Percentiles rank a stretch among this genome's conserved stretches.
These are phyloP conservation scores for Globisporangium apiculatum DNA, from an alignment of 352 stramenopile species.

Conservation along the genomic window DNA sequence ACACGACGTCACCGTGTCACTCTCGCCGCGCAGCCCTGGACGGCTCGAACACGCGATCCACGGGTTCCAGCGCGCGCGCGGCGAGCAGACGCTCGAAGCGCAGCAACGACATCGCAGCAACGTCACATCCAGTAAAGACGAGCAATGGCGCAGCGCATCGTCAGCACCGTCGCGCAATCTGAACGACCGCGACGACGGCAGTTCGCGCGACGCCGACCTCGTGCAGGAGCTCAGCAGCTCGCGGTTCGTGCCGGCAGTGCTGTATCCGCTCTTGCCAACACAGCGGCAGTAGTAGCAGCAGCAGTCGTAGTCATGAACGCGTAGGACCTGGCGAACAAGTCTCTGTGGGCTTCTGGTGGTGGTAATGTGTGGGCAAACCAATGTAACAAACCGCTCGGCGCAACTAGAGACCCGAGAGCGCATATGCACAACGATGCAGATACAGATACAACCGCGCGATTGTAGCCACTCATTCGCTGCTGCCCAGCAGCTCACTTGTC, in stretches of 20 bases:
- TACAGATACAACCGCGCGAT: neutral
- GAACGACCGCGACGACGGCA: constrained; percentile 8
- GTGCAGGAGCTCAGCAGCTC: constrained; percentile 20
- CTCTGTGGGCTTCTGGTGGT: no score
- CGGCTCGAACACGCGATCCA: constrained; percentile 28
- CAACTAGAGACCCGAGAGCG: no score
- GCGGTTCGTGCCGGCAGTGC: constrained; percentile 40
- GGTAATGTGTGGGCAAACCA: no score
- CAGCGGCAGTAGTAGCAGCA: constrained; percentile 15
- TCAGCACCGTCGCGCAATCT: neutral
- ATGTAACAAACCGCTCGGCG: no score
- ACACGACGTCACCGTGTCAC: neutral
- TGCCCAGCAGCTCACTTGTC: constrained; percentile 27
- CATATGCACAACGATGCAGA: no score
- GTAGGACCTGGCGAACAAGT: no score
- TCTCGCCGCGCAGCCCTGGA: constrained; percentile 20
- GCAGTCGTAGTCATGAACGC: no score
- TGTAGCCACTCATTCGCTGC: neutral
- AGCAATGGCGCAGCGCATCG: constrained; percentile 13
- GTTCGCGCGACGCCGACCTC: constrained; percentile 18
- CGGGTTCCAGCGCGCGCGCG: constrained; percentile 20
- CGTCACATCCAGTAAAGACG: constrained; percentile 16
- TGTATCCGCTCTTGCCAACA: constrained; percentile 49
- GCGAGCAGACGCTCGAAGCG: neutral
- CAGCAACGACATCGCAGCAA: constrained; percentile 1